Evolutionary conservation across 2,329 filamentous ascomycete species (phyloP).

Genomic region (Aurifilum marmelostoma): DNA sequence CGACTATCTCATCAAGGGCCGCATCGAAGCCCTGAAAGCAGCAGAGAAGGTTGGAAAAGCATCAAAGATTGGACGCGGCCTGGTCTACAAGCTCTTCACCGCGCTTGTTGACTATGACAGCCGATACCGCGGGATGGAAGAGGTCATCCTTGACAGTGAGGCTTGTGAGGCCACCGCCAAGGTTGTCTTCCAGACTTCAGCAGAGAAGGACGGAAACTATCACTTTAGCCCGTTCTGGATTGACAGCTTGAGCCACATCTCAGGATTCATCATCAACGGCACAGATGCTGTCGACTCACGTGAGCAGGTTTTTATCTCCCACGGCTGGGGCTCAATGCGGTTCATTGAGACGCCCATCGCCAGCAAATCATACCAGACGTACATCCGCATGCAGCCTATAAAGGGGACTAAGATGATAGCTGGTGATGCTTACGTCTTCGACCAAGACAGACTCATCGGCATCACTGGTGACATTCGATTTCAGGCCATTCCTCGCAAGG

Average conservation of each 20-base stretch:
- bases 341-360: slow-evolving; percentile 51
- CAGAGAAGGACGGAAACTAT: slow-evolving; percentile 52
- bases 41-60: slow-evolving; percentile 68
- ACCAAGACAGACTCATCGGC: slow-evolving; percentile 54
- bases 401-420: slow-evolving; percentile 55
- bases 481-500: slow-evolving; percentile 66
- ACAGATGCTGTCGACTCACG: slow-evolving; percentile 59
- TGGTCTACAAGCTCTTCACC: slow-evolving; percentile 74
- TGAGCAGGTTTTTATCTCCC: slow-evolving; percentile 61
- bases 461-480: slow-evolving; percentile 64
- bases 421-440: slow-evolving; percentile 59
- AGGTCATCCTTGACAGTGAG: slow-evolving; percentile 57
- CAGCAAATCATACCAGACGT: slow-evolving; percentile 56
- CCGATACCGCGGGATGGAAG: slow-evolving; percentile 60
- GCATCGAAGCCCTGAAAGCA: slow-evolving; percentile 60
- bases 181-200: slow-evolving; percentile 51
- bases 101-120: slow-evolving; percentile 60
- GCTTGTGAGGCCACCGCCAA: slow-evolving; percentile 48
- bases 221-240: slow-evolving; percentile 63
- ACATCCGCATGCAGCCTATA: slow-evolving; percentile 61
- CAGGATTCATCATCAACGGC: slow-evolving; percentile 64
- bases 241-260: slow-evolving; percentile 61
- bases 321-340: slow-evolving; percentile 60
- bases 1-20: slow-evolving; percentile 69
- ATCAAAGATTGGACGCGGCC: slow-evolving; percentile 72